These are phyloP conservation scores for Septoria petroselini DNA, from an alignment of 2,329 filamentous ascomycete species.

Conservation along the genomic window DNA sequence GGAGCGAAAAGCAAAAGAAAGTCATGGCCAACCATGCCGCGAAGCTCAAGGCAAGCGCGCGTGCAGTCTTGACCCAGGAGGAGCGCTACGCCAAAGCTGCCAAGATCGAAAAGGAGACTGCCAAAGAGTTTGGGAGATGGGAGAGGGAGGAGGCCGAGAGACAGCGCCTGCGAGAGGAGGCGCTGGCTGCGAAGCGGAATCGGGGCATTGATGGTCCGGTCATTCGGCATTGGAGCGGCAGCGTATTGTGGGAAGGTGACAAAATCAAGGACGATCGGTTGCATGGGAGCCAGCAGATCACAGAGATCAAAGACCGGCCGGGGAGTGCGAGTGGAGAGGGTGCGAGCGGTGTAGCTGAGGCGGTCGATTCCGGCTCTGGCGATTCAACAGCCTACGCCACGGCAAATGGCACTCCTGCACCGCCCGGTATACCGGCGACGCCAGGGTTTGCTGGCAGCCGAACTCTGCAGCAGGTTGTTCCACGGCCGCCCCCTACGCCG, in stretches of 20 bases:
- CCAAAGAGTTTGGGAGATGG: conserved; percentile 84
- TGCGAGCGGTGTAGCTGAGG: neutral
- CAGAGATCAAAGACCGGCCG: conserved; percentile 27
- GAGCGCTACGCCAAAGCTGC: conserved; percentile 54
- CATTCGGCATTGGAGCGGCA: conserved; percentile 90
- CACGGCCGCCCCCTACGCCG: conserved; percentile 6
- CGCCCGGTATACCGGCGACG: conserved; percentile 14
- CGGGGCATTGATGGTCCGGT: conserved; percentile 84
- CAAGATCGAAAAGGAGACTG: conserved; percentile 75
- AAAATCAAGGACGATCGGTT: conserved; percentile 59
- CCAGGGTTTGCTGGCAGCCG: conserved; percentile 18
- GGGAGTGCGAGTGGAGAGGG: conserved; percentile 49
- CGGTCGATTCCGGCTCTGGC: conserved; percentile 1
- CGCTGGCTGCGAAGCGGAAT: conserved; percentile 82
- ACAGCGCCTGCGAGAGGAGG: conserved; percentile 76
- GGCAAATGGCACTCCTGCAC: conserved; percentile 6
- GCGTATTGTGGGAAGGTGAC: conserved; percentile 74
- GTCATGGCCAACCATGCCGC: conserved; percentile 61
- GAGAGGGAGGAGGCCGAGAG: conserved; percentile 88
- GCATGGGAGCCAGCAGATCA: conserved; percentile 35
- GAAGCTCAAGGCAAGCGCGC: conserved; percentile 66
- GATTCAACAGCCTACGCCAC: conserved; percentile 12
- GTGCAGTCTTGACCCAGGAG: conserved; percentile 79
- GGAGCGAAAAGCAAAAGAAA: conserved; percentile 61
- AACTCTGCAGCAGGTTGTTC: conserved; percentile 1